Conservation (phyloP, 805 yeast genomes). For the Kodamaea neixiangensis region DNA sequence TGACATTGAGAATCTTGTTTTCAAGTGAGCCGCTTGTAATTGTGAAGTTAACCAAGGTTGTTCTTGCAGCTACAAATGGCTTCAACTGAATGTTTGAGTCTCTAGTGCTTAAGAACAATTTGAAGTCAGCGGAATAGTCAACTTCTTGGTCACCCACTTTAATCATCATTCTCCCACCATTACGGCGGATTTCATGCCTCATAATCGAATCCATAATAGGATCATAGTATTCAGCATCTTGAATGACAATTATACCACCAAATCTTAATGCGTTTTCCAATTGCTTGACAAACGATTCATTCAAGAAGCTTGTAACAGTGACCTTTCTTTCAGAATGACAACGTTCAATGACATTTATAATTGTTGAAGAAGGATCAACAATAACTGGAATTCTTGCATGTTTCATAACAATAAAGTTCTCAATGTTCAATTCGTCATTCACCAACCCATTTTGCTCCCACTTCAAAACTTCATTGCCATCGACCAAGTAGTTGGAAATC, state of each 20-base stretch:
- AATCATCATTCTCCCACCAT: conserved; percentile 72
- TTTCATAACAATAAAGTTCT: conserved; percentile 60
- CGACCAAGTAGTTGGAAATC: conserved; percentile 38
- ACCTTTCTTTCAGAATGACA: conserved; percentile 38
- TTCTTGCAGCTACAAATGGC: conserved; percentile 61
- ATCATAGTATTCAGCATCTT: conserved; percentile 80
- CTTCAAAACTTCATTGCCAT: conserved; percentile 38
- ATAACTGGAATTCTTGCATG: conserved; percentile 51
- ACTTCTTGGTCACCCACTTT: conserved; percentile 61
- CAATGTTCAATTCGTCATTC: conserved; percentile 60
- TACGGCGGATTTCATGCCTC: conserved; percentile 55
- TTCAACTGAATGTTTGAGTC: conserved; percentile 52
- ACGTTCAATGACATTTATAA: conserved; percentile 6
- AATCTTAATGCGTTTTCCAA: conserved; percentile 81
- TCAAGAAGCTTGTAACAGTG: conserved; percentile 68
- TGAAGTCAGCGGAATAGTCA: conserved; percentile 68
- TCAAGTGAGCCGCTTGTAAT: conserved; percentile 70
- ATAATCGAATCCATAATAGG: conserved; percentile 69
- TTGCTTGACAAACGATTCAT: conserved; percentile 62
- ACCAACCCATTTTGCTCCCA: conserved; percentile 61
- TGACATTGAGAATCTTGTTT: conserved; percentile 57
- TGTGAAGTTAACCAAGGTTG: conserved; percentile 67
- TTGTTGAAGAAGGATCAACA: conserved; percentile 65
- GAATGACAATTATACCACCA: conserved; percentile 73
- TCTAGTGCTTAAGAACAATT: conserved; percentile 58